These are phyloP conservation scores for Aspergillus udagawae DNA, from an alignment of 2,329 filamentous ascomycete species.

Conservation along the genomic window DNA sequence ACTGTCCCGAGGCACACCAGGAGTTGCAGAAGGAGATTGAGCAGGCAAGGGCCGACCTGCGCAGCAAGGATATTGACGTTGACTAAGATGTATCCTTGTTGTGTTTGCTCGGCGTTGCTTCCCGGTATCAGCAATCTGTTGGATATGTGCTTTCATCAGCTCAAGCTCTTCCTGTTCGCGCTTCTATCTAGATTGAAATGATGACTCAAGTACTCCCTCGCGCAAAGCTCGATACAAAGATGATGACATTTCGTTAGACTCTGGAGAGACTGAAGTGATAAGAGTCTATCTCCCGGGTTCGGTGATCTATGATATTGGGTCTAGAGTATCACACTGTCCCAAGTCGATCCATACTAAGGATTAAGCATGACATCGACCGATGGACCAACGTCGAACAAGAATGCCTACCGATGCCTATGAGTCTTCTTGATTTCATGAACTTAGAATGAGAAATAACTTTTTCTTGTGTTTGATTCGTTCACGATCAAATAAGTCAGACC, in stretches of 20 bases:
- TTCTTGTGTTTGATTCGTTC: not conserved
- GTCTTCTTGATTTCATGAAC: not conserved
- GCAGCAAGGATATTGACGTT: constrained; percentile 40
- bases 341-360: not conserved
- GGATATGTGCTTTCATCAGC: not conserved
- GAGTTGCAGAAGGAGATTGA: constrained; percentile 82
- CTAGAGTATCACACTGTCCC: not conserved
- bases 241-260: not conserved
- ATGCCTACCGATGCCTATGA: not conserved
- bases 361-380: not conserved
- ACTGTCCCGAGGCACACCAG: constrained; percentile 83
- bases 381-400: not conserved
- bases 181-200: not conserved
- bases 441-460: not conserved
- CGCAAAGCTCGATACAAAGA: not conserved
- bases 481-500: not conserved
- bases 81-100: constrained; percentile 27
- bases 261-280: not conserved
- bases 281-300: not conserved
- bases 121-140: not conserved
- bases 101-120: not conserved
- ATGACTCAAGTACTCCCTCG: not conserved
- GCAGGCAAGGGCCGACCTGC: constrained; percentile 41
- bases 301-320: not conserved
- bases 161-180: not conserved